Base-by-base conservation (phyloP, 2,329 filamentous ascomycete species). In the Trichothecium sympodiale region DNA sequence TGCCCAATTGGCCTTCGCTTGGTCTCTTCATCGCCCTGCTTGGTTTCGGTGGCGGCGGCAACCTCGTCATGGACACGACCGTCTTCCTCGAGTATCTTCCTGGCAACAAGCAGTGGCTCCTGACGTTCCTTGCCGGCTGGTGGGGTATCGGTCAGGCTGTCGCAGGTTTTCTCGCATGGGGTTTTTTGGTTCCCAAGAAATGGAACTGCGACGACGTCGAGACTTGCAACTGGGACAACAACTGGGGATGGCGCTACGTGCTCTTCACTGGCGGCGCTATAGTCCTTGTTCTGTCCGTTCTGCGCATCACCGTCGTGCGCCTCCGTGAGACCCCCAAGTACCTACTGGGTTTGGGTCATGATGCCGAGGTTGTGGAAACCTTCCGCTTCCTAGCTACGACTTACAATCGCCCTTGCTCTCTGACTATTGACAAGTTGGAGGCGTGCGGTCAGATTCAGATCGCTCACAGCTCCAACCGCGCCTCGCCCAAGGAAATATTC, bases 1-100 rank as follows among this genome's bases (percentile, higher is more conserved):
- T 74, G 39, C 80, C 80, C 2, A 80, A 67, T 42, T 87, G 78
- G 77, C 57, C 69, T 2, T 68, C 71, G 1, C 62, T 84, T 10
- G 77, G 73, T 0, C 53, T 80, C 16, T 82, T 83, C 47, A 67
- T 80, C 20, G 69, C 68, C 10, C 52, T 83, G 30, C 61, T 73
- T 23, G 69, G 74, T 3, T 83, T 83, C 43, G 79, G 78, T 2
- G 62, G 59, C 6, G 65, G 64, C 13, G 67, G 67, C 7, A 71
- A 71, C 37, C 55, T 70, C 8, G 61, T 67, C 13, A 60, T 71
- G 31, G 67, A 71, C 49, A 64, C 61, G 23, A 64, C 64, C 40
- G 64, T 72, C 29, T 69, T 71, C 44, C 53, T 71, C 15, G 67
- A 72, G 40, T 70, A 67, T 43, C 55, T 70, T 1, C 67, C 66